A percentile compares a stretch with the other conserved stretches of the same genome.
Evolutionary conservation across 2,329 filamentous ascomycete species (phyloP).

Genomic region (Mycosphaerella arachidis): DNA sequence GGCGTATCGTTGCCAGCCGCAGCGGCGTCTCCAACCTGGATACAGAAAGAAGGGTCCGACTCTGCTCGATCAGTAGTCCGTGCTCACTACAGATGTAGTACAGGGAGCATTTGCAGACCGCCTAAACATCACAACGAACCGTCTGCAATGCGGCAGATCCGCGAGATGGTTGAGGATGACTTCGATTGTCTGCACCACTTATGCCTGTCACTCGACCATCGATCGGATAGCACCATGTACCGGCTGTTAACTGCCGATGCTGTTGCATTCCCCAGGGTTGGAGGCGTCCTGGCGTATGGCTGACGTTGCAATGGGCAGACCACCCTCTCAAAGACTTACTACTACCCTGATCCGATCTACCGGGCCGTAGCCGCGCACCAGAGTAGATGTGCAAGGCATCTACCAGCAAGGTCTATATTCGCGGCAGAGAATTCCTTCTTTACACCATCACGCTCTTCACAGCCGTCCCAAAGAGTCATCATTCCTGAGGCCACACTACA

Average conservation of each 20-base stretch:
- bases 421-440: constrained; percentile 9
- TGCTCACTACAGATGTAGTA: constrained; percentile 16
- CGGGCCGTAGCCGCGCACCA: constrained; percentile 22
- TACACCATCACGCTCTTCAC: constrained; percentile 23
- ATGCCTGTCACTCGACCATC: constrained; percentile 10
- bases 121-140: constrained; percentile 17
- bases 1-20: constrained; percentile 12
- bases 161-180: constrained; percentile 12
- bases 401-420: constrained; percentile 23
- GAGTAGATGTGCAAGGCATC: constrained; percentile 23
- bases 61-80: constrained; percentile 27
- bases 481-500: constrained; percentile 13
- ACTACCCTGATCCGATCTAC: constrained; percentile 20
- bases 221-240: constrained; percentile 6
- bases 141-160: constrained; percentile 3
- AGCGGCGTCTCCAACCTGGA: constrained; percentile 11
- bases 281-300: constrained; percentile 25
- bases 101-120: constrained; percentile 26
- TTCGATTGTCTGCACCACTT: constrained; percentile 10
- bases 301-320: constrained; percentile 21
- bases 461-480: constrained; percentile 10
- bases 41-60: constrained; percentile 21
- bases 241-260: constrained; percentile 13
- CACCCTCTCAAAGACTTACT: constrained; percentile 13
- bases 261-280: constrained; percentile 28